Evolutionary conservation across 352 stramenopile species (phyloP), one percentile per base, ranked within the genome.

Genomic region (Discostella stelligera): DNA sequence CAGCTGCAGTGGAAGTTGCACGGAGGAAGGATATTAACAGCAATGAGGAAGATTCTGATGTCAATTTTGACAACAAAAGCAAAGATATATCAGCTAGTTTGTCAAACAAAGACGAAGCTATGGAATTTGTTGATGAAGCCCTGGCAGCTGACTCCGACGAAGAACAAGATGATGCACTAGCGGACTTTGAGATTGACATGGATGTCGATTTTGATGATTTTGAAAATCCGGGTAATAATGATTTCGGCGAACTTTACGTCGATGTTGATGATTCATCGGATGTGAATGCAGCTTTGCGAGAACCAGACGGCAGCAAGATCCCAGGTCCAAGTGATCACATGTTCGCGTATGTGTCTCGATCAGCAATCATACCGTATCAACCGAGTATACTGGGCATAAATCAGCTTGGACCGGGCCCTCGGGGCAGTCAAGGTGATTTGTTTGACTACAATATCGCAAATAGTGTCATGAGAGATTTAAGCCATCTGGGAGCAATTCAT

Each of bases 361-460:
- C 82, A 55, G 86, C 82, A 5, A 89, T 93, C 11, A 81, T 92
- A 62, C 86, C 86, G 21, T 90, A 89, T 53, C 88, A 93, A 66
- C 71, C 88, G 50, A 91, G 84, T 72, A 77, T 92, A 48, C 68
- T 91, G 37, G 88, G 72, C 37, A 49, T 77, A 50, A 66, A 80
- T 44, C 20, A 66, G 55, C 71, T 91, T 55, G 86, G 88, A 32
- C 77, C 87, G 46, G 85, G 83, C 14, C 73, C 80, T 48, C 71
- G 84, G 59, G 85, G 83, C 25, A 65, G 70, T 48, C 58, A 78
- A 58, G 84, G 82, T 37, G 80, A 80, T 54, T 63, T 82, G 58
- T 89, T 93, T 74, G 85, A 93, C 53, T 83, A 80, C 41, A 74
- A 67, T 3, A 62, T 84, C 37, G 81, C 85, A 7, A 89, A 74